These are phyloP conservation scores for Phylloporus scabripes DNA, from an alignment of 768 basidiomycete species.

Conservation along the genomic window DNA sequence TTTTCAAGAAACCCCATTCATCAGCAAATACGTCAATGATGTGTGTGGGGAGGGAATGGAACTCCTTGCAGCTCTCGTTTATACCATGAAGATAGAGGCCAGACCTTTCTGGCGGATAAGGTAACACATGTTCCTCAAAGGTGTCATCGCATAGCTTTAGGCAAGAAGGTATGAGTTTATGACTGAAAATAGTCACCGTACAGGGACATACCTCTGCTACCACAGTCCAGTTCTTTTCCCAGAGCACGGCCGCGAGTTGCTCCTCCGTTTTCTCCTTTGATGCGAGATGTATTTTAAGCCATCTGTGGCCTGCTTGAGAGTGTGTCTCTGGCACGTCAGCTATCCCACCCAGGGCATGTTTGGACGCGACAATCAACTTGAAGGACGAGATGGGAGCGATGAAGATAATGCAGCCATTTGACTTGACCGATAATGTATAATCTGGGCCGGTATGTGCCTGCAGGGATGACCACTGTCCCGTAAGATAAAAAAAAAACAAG, in stretches of 20 bases:
- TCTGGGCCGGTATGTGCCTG: slow-evolving; percentile 65
- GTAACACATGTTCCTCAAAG: slow-evolving; percentile 95
- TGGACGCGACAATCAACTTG: slow-evolving; percentile 82
- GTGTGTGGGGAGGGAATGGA: slow-evolving; percentile 64
- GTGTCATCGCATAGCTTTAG: slow-evolving; percentile 89
- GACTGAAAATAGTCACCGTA: neutral
- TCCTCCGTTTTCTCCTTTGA: slow-evolving; percentile 59
- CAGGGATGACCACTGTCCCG: slow-evolving; percentile 70
- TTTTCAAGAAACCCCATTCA: slow-evolving; percentile 90
- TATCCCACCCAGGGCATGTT: slow-evolving; percentile 77
- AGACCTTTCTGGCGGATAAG: slow-evolving; percentile 73
- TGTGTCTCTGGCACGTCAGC: slow-evolving; percentile 49
- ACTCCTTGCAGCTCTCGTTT: slow-evolving; percentile 61
- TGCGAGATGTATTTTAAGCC: slow-evolving; percentile 63
- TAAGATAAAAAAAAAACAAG: too few species aligned
- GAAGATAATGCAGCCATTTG: slow-evolving; percentile 97
- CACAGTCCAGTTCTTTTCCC: slow-evolving; percentile 82
- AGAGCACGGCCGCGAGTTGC: slow-evolving; percentile 69
- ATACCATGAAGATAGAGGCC: slow-evolving; percentile 93
- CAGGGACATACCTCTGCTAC: slow-evolving; percentile 70
- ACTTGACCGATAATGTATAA: slow-evolving; percentile 86
- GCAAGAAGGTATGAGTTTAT: neutral
- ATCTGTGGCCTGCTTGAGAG: slow-evolving; percentile 76
- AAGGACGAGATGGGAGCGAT: slow-evolving; percentile 74
- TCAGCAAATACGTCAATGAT: slow-evolving; percentile 74